phyloP scores from a whole-genome alignment of 1,139 yeast species.

The Diutina rugosa region DNA sequence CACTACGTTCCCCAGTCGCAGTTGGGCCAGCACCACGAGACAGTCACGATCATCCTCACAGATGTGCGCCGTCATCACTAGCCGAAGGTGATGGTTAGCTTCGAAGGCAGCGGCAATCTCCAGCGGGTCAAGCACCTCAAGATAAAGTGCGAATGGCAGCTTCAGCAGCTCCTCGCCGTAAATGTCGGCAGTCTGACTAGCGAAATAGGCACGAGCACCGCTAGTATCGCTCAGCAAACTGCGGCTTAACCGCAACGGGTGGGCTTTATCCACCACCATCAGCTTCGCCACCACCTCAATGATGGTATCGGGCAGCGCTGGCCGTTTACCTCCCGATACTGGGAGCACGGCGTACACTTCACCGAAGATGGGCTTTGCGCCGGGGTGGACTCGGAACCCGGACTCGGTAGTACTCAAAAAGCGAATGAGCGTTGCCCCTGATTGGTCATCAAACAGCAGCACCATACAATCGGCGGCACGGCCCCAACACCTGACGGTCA shows the following conservation, averaged over 20 bases:
- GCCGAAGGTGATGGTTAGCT: neutral
- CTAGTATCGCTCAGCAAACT: constrained; percentile 28
- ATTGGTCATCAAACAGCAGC: constrained; percentile 21
- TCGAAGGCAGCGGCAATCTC: neutral
- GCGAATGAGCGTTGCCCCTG: constrained; percentile 11
- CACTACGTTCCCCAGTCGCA: neutral
- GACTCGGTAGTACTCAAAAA: constrained; percentile 14
- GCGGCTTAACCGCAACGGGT: constrained; percentile 59
- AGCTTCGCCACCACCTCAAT: constrained; percentile 67
- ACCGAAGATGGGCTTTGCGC: constrained; percentile 2
- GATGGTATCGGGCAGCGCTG: constrained; percentile 20
- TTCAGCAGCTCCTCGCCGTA: constrained; percentile 47
- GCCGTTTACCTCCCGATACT: constrained; percentile 3
- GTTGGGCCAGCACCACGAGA: constrained; percentile 1
- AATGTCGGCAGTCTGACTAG: constrained; percentile 62
- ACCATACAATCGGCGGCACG: constrained; percentile 42
- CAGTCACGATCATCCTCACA: constrained; percentile 1
- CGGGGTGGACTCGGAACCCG: constrained; percentile 13
- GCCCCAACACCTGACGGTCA: constrained; percentile 61
- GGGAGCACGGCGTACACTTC: constrained; percentile 4
- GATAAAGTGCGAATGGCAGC: constrained; percentile 34
- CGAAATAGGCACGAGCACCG: constrained; percentile 38
- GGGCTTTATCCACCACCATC: constrained; percentile 60
- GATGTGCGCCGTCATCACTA: neutral
- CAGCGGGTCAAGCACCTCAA: neutral